A percentile compares a stretch with the other conserved stretches of the same genome.
Evolutionary conservation across 441 rosid genomes (phyloP).

Genomic region (Populus hybrid): DNA sequence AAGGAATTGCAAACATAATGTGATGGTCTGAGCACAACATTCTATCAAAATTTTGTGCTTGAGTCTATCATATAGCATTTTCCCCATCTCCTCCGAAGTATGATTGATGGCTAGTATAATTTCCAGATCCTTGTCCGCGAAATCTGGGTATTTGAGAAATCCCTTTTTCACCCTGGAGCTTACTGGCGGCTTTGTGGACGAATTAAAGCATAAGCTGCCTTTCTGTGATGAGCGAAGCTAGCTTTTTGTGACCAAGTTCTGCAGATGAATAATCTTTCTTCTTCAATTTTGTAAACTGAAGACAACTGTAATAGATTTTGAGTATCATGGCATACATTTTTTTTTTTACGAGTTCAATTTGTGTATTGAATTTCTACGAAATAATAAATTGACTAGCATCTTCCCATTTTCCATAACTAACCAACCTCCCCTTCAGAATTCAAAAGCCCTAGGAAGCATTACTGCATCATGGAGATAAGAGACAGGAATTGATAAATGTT

Average conservation of each 20-base stretch:
- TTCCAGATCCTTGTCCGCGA: constrained; percentile 81
- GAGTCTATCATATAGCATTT: not conserved
- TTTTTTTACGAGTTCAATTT: not conserved
- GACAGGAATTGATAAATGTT: not conserved
- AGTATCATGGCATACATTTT: not conserved
- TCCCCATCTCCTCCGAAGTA: not conserved
- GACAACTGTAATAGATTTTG: constrained; percentile 4
- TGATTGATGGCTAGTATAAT: constrained; percentile 14
- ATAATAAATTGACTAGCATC: not conserved
- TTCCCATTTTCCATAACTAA: not conserved
- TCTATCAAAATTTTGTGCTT: no score
- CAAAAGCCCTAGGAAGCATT: not conserved
- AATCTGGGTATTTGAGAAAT: constrained; percentile 96
- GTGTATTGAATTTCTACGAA: not conserved
- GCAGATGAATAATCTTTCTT: not conserved
- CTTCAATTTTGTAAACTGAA: constrained; percentile 25
- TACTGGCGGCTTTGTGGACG: constrained; percentile 93
- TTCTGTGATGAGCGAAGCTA: not conserved
- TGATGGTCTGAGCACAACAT: not conserved
- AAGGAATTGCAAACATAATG: not conserved
- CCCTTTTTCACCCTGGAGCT: constrained; percentile 78
- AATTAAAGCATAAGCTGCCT: constrained; percentile 35
- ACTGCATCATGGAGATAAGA: not conserved
- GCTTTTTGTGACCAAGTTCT: not conserved
- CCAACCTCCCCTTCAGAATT: not conserved